Base-by-base conservation (phyloP, 345 rosid species). In the Raphanus sativus region DNA sequence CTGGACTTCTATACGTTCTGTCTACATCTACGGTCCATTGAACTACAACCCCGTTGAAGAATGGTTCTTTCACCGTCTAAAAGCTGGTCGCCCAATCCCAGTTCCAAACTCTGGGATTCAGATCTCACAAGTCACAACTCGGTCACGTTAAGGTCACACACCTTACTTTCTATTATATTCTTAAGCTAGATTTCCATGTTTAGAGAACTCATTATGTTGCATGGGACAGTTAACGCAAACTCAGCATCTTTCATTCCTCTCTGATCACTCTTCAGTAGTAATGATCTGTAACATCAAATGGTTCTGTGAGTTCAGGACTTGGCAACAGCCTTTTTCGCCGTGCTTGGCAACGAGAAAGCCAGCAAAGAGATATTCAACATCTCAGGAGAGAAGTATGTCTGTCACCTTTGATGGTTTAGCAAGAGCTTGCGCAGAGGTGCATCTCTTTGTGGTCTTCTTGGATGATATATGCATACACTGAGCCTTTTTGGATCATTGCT, bases 21-120 rank as follows among this genome's bases (percentile, higher is more conserved):
- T 95, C 66, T 95, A 92, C 84, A 95, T 91, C 52, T 95, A 95
- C 26, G 98, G 99, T 12, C 98, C 97, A 73, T 81, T 95, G 83
- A 95, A 95, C 86, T 95, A 95, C 86, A 92, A 92, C 83, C 98
- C 98, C 11, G 97, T 92, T 3, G 97, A 95, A 86, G 98, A 95
- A 81, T 95, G 99, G 98, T 95, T 92, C 87, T 92, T 92, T 71
- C 99, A 92, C 86, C 85, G 98, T 42, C 83, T 95, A 76, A 95
- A 95, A 80, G 97, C 97, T 0, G 97, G 97, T 32, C 96, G 96
- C 60, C 98, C 99, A 0, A 91, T 92, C 81, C 97, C 97, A 21
- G 85, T 95, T 56, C 99, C 98, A 42, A 85, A 85, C 83, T 95
- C 98, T 5, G 96, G 98, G 40, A 13, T 85, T 6, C 98, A 95